Percentiles rank a stretch among this genome's conserved stretches.
phyloP scores from a whole-genome alignment of 345 rosid species.

The Salix purpurea region DNA sequence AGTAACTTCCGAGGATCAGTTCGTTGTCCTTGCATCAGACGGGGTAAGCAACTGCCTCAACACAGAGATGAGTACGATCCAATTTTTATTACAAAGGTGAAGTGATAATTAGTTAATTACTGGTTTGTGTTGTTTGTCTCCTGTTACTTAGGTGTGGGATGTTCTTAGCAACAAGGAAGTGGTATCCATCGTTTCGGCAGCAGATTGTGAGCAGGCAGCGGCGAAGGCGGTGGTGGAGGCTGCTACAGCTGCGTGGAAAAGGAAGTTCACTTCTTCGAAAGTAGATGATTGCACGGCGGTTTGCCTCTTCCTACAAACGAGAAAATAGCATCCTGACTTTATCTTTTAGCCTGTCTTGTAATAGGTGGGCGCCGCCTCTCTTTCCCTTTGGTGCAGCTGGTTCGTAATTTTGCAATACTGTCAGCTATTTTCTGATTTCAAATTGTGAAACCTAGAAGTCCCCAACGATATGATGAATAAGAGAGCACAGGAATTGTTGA shows the following conservation, averaged over 20 bases:
- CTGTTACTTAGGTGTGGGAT: conserved; percentile 58
- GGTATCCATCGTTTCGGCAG: conserved; percentile 40
- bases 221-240: conserved; percentile 63
- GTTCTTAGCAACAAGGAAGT: conserved; percentile 69
- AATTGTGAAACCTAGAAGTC: neutral
- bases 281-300: conserved; percentile 66
- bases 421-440: neutral
- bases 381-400: neutral
- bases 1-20: conserved; percentile 47
- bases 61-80: neutral
- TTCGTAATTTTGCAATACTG: neutral
- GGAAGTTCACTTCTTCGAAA: conserved; percentile 51
- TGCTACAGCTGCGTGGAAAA: conserved; percentile 56
- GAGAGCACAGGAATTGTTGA: neutral
- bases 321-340: conserved; percentile 3
- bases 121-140: neutral
- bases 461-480: neutral
- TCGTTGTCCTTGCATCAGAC: conserved; percentile 71
- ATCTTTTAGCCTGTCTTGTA: neutral
- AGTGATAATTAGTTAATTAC: neutral
- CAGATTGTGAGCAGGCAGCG: conserved; percentile 38
- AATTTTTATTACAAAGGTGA: neutral
- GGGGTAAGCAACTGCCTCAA: conserved; percentile 44
- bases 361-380: neutral
- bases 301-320: conserved; percentile 53